phyloP scores from a whole-genome alignment of 306 rosid genomes.

The Cucurbita argyrosperma region DNA sequence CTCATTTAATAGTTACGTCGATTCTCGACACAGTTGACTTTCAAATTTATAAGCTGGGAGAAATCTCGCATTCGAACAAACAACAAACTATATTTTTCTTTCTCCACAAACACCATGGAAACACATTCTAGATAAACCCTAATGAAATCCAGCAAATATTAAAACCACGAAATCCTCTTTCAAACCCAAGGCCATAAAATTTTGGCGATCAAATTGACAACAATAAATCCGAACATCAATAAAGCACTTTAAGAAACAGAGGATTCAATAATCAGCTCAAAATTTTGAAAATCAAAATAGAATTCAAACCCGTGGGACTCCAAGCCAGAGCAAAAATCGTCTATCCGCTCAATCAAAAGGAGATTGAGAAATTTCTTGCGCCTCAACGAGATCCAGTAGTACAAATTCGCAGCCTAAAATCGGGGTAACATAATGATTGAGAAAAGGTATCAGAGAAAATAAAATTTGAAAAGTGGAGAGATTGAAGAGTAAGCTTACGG shows the following conservation, averaged over 20 bases:
- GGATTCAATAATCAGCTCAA: neutral
- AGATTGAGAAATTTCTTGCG: neutral
- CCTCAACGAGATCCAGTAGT: neutral
- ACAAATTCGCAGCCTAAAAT: neutral
- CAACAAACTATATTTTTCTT: neutral
- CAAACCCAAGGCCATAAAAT: neutral
- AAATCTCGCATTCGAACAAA: neutral
- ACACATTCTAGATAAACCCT: neutral
- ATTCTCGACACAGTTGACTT: neutral
- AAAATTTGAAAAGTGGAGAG: neutral
- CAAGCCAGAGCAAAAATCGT: neutral
- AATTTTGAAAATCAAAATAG: neutral
- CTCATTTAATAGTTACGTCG: neutral
- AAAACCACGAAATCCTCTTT: neutral
- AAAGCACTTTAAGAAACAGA: neutral
- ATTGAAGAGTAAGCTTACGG: neutral
- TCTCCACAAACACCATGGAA: neutral
- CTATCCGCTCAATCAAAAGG: neutral
- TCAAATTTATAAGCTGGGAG: neutral
- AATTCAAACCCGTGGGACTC: neutral
- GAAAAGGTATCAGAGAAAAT: neutral
- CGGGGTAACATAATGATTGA: neutral
- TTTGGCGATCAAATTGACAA: neutral
- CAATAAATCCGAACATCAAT: neutral
- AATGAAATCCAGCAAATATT: neutral